Evolutionary conservation across 225 moss, liverwort and hornwort species (phyloP), one percentile per base, ranked within the genome.

Genomic region (Pseudoscleropodium purum): DNA sequence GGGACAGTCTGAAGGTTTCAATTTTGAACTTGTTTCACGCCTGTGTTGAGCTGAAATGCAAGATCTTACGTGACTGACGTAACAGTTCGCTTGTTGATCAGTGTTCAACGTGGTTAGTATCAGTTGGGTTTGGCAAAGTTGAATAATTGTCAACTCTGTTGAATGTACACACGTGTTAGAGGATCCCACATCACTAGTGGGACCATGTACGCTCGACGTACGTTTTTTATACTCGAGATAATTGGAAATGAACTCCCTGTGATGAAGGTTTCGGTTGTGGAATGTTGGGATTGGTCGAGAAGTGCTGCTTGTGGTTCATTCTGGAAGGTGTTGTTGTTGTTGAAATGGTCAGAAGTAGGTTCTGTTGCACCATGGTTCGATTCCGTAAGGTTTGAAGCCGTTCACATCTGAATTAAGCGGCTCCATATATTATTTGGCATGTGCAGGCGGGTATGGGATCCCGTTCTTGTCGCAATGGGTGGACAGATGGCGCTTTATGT

Each of bases 381-480:
- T 72, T 59, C 23, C 72, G 41, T 39, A 17, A 26, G 61, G 34
- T 61, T 34, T 26, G 61, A 61, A 75, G 18, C 9, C 23, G 60
- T 33, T 25, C 8, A 60, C 18, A 25, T 59, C 34, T 74, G 59
- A 33, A 63, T 63, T 10, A 23, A 13, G 61, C 31, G 63, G 9
- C 23, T 63, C 15, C 80, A 30, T 59, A 2, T 27, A 24, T 36
- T 31, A 11, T 49, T 39, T 62, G 74, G 51, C 63, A 10, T 75
- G 85, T 77, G 85, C 82, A 92, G 92, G 92, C 10, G 77, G 82
- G 34, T 89, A 92, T 37, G 92, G 92, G 34, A 92, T 92, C 49
- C 92, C 91, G 15, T 92, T 43, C 82, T 39, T 92, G 85, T 92
- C 91, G 72, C 92, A 89, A 57, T 87, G 62, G 89, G 89, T 92